These are phyloP conservation scores for Pseudognaphalium luteoalbum DNA, from an alignment of 129 eudicot genomes.

Conservation along the genomic window DNA sequence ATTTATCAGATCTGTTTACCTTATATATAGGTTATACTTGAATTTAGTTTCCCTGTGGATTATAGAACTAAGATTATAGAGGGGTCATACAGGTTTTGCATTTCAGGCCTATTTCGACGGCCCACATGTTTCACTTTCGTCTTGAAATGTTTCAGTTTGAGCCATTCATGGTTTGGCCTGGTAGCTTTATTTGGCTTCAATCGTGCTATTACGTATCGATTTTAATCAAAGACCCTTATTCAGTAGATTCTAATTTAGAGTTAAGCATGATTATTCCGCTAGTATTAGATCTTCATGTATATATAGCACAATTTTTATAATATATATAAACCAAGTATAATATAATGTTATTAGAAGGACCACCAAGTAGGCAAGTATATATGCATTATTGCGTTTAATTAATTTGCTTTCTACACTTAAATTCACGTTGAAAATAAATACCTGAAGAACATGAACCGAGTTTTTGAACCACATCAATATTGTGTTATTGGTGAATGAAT, in stretches of 20 bases:
- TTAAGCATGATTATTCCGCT: too few relatives aligned
- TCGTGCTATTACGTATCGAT: neutral
- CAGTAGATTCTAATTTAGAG: too few relatives aligned
- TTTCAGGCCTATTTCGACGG: neutral
- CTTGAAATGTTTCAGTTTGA: neutral
- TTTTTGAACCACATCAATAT: neutral
- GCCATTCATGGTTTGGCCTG: neutral
- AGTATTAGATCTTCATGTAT: too few relatives aligned
- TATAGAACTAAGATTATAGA: neutral
- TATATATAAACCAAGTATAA: too few relatives aligned
- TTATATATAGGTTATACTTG: neutral
- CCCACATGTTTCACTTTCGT: neutral
- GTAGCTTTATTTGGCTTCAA: neutral
- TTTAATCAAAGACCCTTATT: too few relatives aligned
- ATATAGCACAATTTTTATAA: too few relatives aligned
- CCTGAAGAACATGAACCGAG: neutral
- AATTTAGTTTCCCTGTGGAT: neutral
- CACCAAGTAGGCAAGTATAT: neutral
- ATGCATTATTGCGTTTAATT: neutral
- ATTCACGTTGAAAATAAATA: neutral
- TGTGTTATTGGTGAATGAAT: constrained; percentile 3
- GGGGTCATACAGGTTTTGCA: neutral
- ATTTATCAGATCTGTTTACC: neutral
- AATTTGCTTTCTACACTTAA: neutral
- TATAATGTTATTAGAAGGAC: too few relatives aligned